A percentile compares a stretch with the other conserved stretches of the same genome.
phyloP scores from a whole-genome alignment of 306 rosid genomes.

The Heteromeles arbutifolia region DNA sequence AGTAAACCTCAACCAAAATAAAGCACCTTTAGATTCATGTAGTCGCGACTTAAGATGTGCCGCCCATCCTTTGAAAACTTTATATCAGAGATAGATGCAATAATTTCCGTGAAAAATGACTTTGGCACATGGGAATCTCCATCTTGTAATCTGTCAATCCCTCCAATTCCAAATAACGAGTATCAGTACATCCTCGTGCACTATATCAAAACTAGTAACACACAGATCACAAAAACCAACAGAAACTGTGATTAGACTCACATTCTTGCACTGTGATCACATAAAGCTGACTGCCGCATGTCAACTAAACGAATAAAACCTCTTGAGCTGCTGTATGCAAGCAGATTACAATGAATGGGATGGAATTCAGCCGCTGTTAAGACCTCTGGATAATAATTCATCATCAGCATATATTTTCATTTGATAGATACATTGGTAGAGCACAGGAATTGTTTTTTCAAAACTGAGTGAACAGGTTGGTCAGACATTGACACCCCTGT shows the following conservation, averaged over 20 bases:
- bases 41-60: conserved; percentile 57
- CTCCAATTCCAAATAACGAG: conserved; percentile 23
- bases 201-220: background rate
- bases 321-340: conserved; percentile 70
- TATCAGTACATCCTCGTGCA: conserved; percentile 12
- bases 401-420: background rate
- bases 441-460: background rate
- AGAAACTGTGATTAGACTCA: conserved; percentile 24
- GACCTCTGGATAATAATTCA: conserved; percentile 42
- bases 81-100: conserved; percentile 52
- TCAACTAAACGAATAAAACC: conserved; percentile 63
- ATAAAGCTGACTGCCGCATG: conserved; percentile 63
- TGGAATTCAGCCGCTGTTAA: conserved; percentile 72
- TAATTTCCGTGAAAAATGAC: conserved; percentile 52
- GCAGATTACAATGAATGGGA: conserved; percentile 69
- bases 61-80: conserved; percentile 54
- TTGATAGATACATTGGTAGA: background rate
- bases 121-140: conserved; percentile 34
- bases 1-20: background rate
- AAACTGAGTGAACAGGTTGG: background rate
- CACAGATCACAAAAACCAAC: background rate
- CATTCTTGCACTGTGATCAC: conserved; percentile 54
- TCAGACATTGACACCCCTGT: too few relatives aligned
- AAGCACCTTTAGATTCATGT: conserved; percentile 59
- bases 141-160: conserved; percentile 47